Percentiles rank a stretch among this genome's conserved stretches.
These are phyloP conservation scores for Euclidium syriacum DNA, from an alignment of 345 rosid species.

Conservation along the genomic window DNA sequence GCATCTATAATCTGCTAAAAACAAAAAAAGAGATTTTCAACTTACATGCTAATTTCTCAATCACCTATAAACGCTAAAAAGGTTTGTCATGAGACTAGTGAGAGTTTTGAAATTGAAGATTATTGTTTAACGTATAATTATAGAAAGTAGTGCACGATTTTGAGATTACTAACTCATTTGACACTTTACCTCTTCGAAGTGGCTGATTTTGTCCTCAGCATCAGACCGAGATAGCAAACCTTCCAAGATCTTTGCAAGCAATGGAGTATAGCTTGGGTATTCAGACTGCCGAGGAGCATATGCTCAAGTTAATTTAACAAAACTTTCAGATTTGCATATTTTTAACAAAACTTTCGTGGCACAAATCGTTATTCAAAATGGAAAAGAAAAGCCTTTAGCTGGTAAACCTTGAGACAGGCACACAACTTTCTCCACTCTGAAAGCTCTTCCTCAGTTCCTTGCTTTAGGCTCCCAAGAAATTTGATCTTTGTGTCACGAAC, in stretches of 20 bases:
- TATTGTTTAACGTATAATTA: neutral
- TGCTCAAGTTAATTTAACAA: conserved; percentile 19
- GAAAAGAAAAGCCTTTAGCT: conserved; percentile 3
- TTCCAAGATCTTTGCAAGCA: conserved; percentile 86
- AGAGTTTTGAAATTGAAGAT: neutral
- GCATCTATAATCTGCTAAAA: conserved; percentile 58
- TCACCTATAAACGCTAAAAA: neutral
- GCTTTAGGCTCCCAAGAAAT: conserved; percentile 67
- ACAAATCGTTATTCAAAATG: neutral
- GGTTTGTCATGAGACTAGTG: neutral
- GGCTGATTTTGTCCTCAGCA: conserved; percentile 56
- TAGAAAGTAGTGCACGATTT: neutral
- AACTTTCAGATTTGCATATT: conserved; percentile 10
- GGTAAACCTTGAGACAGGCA: conserved; percentile 58
- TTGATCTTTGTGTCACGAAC: conserved; percentile 82
- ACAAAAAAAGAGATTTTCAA: conserved; percentile 17
- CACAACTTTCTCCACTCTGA: conserved; percentile 76
- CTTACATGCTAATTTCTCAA: neutral
- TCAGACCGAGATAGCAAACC: conserved; percentile 57
- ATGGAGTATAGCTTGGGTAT: conserved; percentile 67
- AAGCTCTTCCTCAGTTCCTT: conserved; percentile 65
- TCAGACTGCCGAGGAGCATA: conserved; percentile 57
- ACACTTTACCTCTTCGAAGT: conserved; percentile 58
- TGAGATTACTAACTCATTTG: neutral
- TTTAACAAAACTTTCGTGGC: neutral